Evolutionary conservation across 2,329 filamentous ascomycete species (phyloP), one percentile per base, ranked within the genome.

Genomic region (Zymoseptoria pseudotritici): DNA sequence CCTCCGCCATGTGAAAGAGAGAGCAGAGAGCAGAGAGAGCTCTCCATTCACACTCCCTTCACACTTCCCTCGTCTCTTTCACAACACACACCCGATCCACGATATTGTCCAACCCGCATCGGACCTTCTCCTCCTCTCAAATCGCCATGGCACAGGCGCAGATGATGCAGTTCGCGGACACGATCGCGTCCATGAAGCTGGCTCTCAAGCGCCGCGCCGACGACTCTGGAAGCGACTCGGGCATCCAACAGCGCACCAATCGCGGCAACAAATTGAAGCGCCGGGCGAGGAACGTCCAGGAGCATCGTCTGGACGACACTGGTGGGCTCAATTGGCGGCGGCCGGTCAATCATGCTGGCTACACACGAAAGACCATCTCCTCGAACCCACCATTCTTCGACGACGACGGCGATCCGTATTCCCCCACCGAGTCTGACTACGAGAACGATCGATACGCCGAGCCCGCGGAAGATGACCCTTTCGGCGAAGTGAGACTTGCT

Each of bases 201-300:
- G 84, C 85, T 5, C 77, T 87, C 61, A 87, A 86, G 71, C 65
- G 71, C 51, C 85, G 82, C 73, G 78, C 82, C 65, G 86, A 85
- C 60, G 89, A 90, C 63, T 90, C 86, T 67, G 89, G 92, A 72
- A 90, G 88, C 60, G 90, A 93, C 73, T 85, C 86, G 61, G 83
- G 85, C 58, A 86, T 91, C 67, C 82, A 86, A 61, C 80, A 83
- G 67, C 83, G 83, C 67, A 87, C 85, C 59, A 91, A 91, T 74
- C 86, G 89, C 70, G 88, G 88, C 62, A 85, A 90, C 74, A 93
- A 92, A 73, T 79, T 93, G 53, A 90, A 91, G 78, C 88, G 85
- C 73, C 83, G 85, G 67, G 86, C 89, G 52, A 82, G 85, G 66
- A 89, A 89, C 71, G 83, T 88, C 53, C 86, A 84, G 67, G 81